Percentiles rank a stretch among this genome's conserved stretches.
Conservation (phyloP, 2,329 filamentous ascomycete genomes). For the Neonectria coccinea region DNA sequence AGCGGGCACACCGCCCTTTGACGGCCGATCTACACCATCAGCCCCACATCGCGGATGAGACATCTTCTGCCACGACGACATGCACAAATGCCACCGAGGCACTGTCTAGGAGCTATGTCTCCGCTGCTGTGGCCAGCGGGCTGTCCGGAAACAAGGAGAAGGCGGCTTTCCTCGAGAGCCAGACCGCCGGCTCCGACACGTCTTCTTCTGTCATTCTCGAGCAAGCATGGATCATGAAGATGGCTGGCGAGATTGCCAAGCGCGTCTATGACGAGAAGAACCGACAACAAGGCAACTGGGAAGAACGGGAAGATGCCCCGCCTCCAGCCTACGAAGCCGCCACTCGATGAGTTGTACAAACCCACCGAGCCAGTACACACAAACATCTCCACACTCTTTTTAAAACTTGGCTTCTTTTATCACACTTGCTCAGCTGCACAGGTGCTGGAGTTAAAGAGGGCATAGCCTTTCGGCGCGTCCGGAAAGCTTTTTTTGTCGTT, state of each 20-base stretch:
- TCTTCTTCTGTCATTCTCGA: conserved; percentile 74
- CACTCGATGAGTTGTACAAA: conserved; percentile 51
- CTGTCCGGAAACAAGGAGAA: conserved; percentile 47
- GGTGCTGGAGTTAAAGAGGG: conserved; percentile 40
- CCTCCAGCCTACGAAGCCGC: conserved; percentile 72
- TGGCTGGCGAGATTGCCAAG: conserved; percentile 90
- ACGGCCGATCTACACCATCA: conserved; percentile 42
- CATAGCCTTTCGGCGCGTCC: conserved; percentile 30
- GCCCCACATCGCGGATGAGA: conserved; percentile 39
- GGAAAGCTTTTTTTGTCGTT: conserved; percentile 32
- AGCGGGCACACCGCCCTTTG: conserved; percentile 39
- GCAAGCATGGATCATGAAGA: conserved; percentile 90
- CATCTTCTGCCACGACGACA: conserved; percentile 39
- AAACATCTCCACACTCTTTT: conserved; percentile 39
- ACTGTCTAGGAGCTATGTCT: conserved; percentile 28
- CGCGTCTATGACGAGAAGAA: conserved; percentile 90
- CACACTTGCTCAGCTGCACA: conserved; percentile 32
- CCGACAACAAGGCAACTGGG: conserved; percentile 53
- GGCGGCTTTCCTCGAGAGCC: conserved; percentile 48
- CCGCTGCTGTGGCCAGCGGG: conserved; percentile 32
- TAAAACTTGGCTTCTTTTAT: conserved; percentile 25
- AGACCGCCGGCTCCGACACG: conserved; percentile 56
- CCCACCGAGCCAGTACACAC: conserved; percentile 29
- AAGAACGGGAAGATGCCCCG: conserved; percentile 67
- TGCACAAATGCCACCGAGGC: conserved; percentile 34